Conservation (phyloP, 495 filamentous ascomycete species). For the Aspergillus coremiiformis region DNA sequence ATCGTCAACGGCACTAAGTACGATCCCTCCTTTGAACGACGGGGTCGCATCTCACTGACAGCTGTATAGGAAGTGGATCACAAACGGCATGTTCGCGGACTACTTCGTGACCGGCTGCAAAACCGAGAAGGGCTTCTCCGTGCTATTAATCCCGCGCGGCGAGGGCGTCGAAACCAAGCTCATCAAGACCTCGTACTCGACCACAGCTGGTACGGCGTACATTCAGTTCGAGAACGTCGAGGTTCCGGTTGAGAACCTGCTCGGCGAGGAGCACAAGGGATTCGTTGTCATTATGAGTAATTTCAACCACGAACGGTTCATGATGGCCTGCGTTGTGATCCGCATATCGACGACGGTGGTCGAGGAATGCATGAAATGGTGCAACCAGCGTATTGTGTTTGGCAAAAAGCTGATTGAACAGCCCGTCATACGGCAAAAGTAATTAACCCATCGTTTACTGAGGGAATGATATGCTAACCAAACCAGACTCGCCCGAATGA, state of each 20-base stretch:
- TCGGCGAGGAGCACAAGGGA: slow-evolving; percentile 80
- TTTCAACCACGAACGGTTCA: slow-evolving; percentile 77
- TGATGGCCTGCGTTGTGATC: slow-evolving; percentile 59
- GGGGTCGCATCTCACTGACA: background rate
- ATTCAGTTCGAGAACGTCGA: slow-evolving; percentile 83
- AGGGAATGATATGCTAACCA: slow-evolving; percentile 3
- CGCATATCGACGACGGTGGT: slow-evolving; percentile 61
- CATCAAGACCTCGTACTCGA: slow-evolving; percentile 83
- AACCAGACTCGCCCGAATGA: slow-evolving; percentile 70
- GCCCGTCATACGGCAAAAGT: slow-evolving; percentile 79
- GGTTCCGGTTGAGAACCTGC: slow-evolving; percentile 70
- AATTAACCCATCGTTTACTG: slow-evolving; percentile 10
- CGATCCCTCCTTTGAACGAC: background rate
- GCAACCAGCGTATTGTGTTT: slow-evolving; percentile 83
- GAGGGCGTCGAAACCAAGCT: slow-evolving; percentile 65
- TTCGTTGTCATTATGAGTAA: slow-evolving; percentile 84
- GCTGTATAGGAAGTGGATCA: slow-evolving; percentile 68
- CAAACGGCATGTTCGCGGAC: slow-evolving; percentile 76
- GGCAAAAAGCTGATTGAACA: slow-evolving; percentile 74
- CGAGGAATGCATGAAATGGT: slow-evolving; percentile 85
- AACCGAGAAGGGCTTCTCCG: slow-evolving; percentile 75
- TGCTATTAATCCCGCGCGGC: slow-evolving; percentile 65
- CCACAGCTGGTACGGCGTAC: slow-evolving; percentile 70
- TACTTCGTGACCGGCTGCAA: slow-evolving; percentile 79
- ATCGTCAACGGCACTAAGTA: slow-evolving; percentile 79